Conservation (phyloP, 192 early-diverging fungal species). For the Podila minutissima region DNA sequence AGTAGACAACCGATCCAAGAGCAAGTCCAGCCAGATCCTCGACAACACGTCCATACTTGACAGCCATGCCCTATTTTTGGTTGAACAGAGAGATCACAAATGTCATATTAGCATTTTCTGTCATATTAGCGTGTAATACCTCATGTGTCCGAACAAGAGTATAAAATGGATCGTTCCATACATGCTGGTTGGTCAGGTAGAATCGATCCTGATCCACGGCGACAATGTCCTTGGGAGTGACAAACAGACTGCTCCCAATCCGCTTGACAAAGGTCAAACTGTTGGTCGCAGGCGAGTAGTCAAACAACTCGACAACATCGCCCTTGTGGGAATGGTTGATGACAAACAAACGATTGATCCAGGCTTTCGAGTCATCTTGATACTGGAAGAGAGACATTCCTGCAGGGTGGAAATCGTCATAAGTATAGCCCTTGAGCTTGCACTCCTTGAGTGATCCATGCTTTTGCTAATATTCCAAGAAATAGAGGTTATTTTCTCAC, state of each 20-base stretch:
- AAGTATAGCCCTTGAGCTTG: slow-evolving; percentile 3
- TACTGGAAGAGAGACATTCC: slow-evolving; percentile 37
- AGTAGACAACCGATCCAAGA: slow-evolving; percentile 35
- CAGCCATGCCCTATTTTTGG: slow-evolving; percentile 11
- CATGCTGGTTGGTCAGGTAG: slow-evolving; percentile 44
- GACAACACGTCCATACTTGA: slow-evolving; percentile 29
- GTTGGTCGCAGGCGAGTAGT: slow-evolving; percentile 19
- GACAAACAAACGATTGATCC: slow-evolving; percentile 33
- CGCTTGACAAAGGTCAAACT: slow-evolving; percentile 33
- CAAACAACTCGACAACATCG: slow-evolving; percentile 49
- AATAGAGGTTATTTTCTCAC: background rate
- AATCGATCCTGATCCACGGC: slow-evolving; percentile 40
- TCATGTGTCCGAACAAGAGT: too few relatives aligned
- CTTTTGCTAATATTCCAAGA: slow-evolving; percentile 10
- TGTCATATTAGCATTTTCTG: background rate
- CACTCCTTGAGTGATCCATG: slow-evolving; percentile 23
- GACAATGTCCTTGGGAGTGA: slow-evolving; percentile 37
- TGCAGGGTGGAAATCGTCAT: slow-evolving; percentile 48
- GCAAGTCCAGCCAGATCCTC: slow-evolving; percentile 32
- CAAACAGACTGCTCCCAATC: slow-evolving; percentile 26
- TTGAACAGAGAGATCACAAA: background rate
- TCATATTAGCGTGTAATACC: too few relatives aligned
- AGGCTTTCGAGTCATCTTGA: slow-evolving; percentile 21
- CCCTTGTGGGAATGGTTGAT: slow-evolving; percentile 50
- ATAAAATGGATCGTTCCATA: background rate